A percentile compares a stretch with the other conserved stretches of the same genome.
Evolutionary conservation across 768 basidiomycete species (phyloP).

Genomic region (Russula emetica): DNA sequence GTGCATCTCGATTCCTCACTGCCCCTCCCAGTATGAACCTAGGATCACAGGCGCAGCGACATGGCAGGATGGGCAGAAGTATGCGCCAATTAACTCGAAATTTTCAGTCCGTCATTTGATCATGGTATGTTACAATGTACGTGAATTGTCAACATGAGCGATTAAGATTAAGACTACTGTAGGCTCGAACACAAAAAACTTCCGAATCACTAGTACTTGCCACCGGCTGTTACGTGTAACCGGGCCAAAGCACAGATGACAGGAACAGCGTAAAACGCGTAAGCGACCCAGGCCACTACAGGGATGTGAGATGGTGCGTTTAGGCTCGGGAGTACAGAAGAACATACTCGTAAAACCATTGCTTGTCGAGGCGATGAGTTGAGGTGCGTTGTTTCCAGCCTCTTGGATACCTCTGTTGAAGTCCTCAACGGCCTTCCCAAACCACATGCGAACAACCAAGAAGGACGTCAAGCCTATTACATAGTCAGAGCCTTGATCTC

Average conservation of each 20-base stretch:
- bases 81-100: too few relatives aligned
- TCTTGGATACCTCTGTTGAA: conserved; percentile 62
- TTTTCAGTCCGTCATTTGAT: not conserved
- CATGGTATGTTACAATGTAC: conserved; percentile 10
- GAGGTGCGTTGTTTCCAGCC: conserved; percentile 51
- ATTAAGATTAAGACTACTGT: conserved; percentile 6
- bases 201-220: conserved; percentile 34
- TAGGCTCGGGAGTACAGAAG: conserved; percentile 5
- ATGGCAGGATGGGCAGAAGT: not conserved
- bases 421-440: conserved; percentile 72
- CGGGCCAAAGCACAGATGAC: conserved; percentile 65
- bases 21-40: too few relatives aligned
- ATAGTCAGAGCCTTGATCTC: not conserved
- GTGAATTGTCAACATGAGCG: conserved; percentile 11
- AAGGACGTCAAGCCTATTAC: conserved; percentile 59
- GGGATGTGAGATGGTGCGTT: conserved; percentile 5
- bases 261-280: conserved; percentile 68
- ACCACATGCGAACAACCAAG: conserved; percentile 74
- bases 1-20: too few relatives aligned
- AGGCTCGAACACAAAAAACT: not conserved
- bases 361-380: conserved; percentile 56
- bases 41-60: not conserved
- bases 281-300: conserved; percentile 75
- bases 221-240: conserved; percentile 51
- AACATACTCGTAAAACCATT: conserved; percentile 73